Base-by-base conservation (phyloP, 2,329 filamentous ascomycete species). In the Myriangium duriaei region DNA sequence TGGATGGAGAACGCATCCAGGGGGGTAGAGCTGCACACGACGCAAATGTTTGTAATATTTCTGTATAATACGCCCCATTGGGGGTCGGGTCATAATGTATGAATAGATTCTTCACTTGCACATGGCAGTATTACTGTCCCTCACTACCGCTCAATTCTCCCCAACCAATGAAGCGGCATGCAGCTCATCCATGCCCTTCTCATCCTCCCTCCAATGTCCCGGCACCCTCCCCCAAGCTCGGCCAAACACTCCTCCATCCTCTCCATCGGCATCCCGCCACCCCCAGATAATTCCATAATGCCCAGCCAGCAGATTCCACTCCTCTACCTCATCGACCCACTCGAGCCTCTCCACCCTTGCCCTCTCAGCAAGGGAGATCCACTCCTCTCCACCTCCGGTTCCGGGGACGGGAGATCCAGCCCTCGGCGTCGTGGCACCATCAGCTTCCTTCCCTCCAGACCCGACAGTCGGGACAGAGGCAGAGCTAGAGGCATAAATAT, bases 261-360 rank as follows among this genome's bases (percentile, higher is more conserved):
- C 28, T n/a, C 34, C 44, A 5, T 54, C 59, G 1, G 51, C 56
- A 19, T 76, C 74, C 49, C 73, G 77, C 74, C 81, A 92, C 1
- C 79, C 91, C 88, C 88, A 96, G 3, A 76, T 78, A 30, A 98
- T 71, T 46, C 87, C 77, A 53, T 98, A 98, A 65, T 98, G 91
- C 46, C 72, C 74, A 1, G 86, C 83, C 49, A 98, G 60, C 48
- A 98, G 60, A 51, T 79, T 70, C 81, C 91, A 93, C 62, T 98
- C 91, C 60, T 98, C 91, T 15, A 95, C 71, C 60, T 98, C 91
- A 61, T 98, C 91, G 45, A 98, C 59, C 51, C 91, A 86, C 57
- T 98, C 87, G 16, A 95, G 57, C 9, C 64, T 60, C 46, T 87
- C 79, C 1, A 96, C 75, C 33, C 87, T 68, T 51, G 82, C 78